Base-by-base conservation (phyloP, 805 yeast species). In the Candida anglica region DNA sequence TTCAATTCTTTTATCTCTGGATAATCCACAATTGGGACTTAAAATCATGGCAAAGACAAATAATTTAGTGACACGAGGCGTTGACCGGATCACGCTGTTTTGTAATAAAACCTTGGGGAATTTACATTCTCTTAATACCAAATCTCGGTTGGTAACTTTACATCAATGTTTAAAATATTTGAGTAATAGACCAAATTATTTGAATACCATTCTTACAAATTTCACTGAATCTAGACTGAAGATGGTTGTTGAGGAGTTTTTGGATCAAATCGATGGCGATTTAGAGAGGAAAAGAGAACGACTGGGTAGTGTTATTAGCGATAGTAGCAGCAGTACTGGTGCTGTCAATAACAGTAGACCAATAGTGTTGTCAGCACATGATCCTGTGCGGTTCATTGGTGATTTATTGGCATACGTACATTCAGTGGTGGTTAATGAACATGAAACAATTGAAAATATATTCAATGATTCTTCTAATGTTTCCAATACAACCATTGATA, bases 341-440 rank as follows among this genome's bases (percentile, higher is more conserved):
- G n/a, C n/a, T n/a, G n/a, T n/a, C n/a, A n/a, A n/a, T n/a, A n/a
- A n/a, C n/a, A 11, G 23, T 11, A 50, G 71, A 36, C 84, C 88
- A 1, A 66, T 86, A 15, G 71, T 77, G 19, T 59, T 81, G 28
- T 74, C 81, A 6, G 81, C 85, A 0, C 83, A 83, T 53, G 96
- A 91, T 52, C 85, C 96, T 1, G 66, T 79, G 17, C 68, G 96
- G 36, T 89, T 80, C 43, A 66, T 86, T 13, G 95, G 97, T 17
- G 96, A 88, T 52, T 70, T 93, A 20, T 62, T 93, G 24, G 98
- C 98, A 0, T 85, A 84, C 64, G 71, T 88, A 2, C 97, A 93
- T 52, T 76, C 89, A 2, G 71, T 86, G 4, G 79, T 88, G 19
- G 95, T 88, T 3, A 86, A 86, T 58, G 98, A 93, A 56, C 71